Conservation (phyloP, 257 asterid genomes). For the Oldenlandia corymbosa region DNA sequence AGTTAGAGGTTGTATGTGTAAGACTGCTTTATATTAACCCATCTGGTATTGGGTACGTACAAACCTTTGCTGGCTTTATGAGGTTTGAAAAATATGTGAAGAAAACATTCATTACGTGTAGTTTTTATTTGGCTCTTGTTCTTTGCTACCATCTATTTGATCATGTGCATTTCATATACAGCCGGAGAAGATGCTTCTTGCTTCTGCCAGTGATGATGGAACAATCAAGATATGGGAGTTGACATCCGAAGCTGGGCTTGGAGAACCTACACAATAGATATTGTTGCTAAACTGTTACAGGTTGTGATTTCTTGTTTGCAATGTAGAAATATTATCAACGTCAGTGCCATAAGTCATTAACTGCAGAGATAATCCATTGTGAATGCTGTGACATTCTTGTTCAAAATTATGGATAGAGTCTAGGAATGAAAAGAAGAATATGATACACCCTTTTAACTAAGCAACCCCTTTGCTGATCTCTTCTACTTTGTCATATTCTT, state of each 20-base stretch:
- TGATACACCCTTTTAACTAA: not conserved
- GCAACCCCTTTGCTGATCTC: too few relatives aligned
- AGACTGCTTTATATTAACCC: too few relatives aligned
- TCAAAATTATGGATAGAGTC: not conserved
- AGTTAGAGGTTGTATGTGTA: not conserved
- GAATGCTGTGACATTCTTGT: not conserved
- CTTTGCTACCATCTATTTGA: not conserved
- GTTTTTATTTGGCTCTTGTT: not conserved
- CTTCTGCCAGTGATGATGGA: slow-evolving; percentile 91
- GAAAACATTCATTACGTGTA: too few relatives aligned
- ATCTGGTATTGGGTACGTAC: too few relatives aligned
- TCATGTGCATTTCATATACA: too few relatives aligned
- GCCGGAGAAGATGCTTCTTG: slow-evolving; percentile 61
- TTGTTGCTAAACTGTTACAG: not conserved
- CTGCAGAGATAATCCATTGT: not conserved
- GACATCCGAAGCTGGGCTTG: slow-evolving; percentile 23
- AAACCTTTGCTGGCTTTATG: not conserved
- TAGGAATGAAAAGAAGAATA: not conserved
- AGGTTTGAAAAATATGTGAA: too few relatives aligned
- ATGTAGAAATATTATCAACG: not conserved
- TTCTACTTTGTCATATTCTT: too few relatives aligned
- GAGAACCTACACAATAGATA: slow-evolving; percentile 16
- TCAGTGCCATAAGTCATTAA: not conserved
- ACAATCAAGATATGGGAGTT: slow-evolving; percentile 85
- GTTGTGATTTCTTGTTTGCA: not conserved